Evolutionary conservation across 1,284 basidiomycete species (phyloP).

Genomic region (Microbotryomycetes sp.): DNA sequence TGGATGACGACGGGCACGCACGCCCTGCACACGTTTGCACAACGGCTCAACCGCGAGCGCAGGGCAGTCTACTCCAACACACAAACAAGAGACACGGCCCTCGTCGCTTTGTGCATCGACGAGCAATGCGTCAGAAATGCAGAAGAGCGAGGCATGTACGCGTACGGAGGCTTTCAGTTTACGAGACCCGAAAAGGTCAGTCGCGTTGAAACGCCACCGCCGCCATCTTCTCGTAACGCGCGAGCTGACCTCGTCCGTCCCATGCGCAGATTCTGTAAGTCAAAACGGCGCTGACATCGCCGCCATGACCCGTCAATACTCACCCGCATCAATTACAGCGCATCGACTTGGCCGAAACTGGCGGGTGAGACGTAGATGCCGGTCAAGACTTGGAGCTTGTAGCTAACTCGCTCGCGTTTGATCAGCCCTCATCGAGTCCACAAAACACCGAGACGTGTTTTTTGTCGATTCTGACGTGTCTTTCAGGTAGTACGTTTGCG

Average conservation of each 20-base stretch:
- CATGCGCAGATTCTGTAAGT: constrained; percentile 15
- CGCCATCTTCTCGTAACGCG: background rate
- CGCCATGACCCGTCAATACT: background rate
- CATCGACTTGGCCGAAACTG: constrained; percentile 27
- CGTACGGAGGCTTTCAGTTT: constrained; percentile 11
- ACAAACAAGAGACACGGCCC: constrained; percentile 4
- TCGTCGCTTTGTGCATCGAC: constrained; percentile 23
- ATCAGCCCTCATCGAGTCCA: constrained; percentile 21
- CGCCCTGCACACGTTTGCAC: constrained; percentile 11
- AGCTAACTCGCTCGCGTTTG: background rate
- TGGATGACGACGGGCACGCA: constrained; percentile 14
- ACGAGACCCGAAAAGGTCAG: constrained; percentile 16
- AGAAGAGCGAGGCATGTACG: constrained; percentile 6
- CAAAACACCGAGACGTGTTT: constrained; percentile 22
- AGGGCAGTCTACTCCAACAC: background rate
- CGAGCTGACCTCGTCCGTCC: background rate
- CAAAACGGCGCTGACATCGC: background rate
- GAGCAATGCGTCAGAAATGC: constrained; percentile 7
- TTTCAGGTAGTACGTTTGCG: constrained; percentile 14
- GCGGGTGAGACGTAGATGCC: constrained; percentile 4
- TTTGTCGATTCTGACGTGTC: constrained; percentile 27
- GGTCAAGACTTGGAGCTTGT: no score
- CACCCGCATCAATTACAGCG: background rate
- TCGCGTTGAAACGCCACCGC: no score
- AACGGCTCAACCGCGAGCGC: constrained; percentile 16